Evolutionary conservation across 352 stramenopile species (phyloP), one percentile per base, ranked within the genome.

Genomic region (Phytophthora hybrid): DNA sequence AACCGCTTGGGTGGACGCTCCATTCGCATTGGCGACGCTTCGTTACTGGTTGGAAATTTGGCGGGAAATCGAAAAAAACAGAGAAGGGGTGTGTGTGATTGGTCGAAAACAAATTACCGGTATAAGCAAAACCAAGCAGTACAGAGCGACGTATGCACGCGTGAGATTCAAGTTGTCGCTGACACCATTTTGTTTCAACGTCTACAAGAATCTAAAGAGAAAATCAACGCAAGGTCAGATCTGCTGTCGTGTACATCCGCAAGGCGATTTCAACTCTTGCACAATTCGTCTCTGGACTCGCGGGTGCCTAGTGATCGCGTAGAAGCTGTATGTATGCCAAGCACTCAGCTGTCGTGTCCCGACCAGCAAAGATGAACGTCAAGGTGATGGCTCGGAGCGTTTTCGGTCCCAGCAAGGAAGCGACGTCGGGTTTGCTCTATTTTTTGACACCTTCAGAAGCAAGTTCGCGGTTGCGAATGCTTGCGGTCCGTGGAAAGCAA

Each of bases 281-380:
- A n/a, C n/a, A n/a, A n/a, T 87, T 74, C 85, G 81, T 34, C 84
- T 64, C 66, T 93, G 84, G 13, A 88, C 77, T 26, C 71, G 57
- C 13, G 87, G 85, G 56, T 94, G 64, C 21, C 63, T 87, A 4
- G 87, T 78, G 5, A 97, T 74, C 11, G 71, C 69, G 63, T 97
- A 96, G 51, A 96, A 88, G 31, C 77, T 76, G 77, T 95, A 97
- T 3, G 88, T 91, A n/a, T n/a, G n/a, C n/a, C 44, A 97, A 74
- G 56, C 81, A 87, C 52, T 91, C 81, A 4, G 85, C 76, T 0
- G 87, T 95, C 10, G 89, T 97, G 64, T 96, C 92, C 59, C 90
- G 91, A 16, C 90, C 91, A n/a, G 83, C 91, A 59, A 97, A 93
- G 21, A 97, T 79, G 34, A 97, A 92, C 8, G 88, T 95, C 34